phyloP scores from a whole-genome alignment of 2,329 filamentous ascomycete species.

The Colletotrichum shisoi region DNA sequence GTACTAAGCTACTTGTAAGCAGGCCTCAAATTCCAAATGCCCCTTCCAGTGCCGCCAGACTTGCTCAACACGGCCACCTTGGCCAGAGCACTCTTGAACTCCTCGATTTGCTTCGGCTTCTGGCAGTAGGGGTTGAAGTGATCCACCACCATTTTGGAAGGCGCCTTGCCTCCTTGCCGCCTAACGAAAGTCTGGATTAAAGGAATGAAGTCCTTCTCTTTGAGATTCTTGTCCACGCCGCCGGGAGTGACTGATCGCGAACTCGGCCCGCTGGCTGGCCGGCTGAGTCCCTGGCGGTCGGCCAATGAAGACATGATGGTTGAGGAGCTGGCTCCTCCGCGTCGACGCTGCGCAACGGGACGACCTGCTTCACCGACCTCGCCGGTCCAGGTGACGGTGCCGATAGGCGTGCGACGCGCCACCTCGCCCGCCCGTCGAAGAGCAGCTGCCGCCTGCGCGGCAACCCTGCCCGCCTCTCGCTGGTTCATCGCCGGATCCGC shows the following conservation, averaged over 20 bases:
- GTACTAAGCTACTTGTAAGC: conserved; percentile 22
- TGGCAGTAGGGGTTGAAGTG: conserved; percentile 86
- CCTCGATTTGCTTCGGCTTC: conserved; percentile 71
- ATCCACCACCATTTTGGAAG: conserved; percentile 85
- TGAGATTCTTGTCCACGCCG: conserved; percentile 50
- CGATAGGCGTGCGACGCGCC: conserved; percentile 76
- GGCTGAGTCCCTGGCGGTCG: conserved; percentile 60
- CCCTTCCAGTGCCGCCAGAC: conserved; percentile 59
- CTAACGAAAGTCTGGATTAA: conserved; percentile 82
- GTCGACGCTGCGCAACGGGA: conserved; percentile 63
- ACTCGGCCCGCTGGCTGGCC: conserved; percentile 50
- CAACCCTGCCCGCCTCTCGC: conserved; percentile 80
- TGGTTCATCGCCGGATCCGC: conserved; percentile 82
- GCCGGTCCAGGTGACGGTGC: conserved; percentile 93
- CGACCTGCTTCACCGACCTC: conserved; percentile 79
- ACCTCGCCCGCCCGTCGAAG: conserved; percentile 76
- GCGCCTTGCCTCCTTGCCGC: conserved; percentile 77
- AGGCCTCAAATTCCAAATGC: conserved; percentile 61
- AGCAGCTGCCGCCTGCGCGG: conserved; percentile 77
- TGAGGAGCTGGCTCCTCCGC: conserved; percentile 62
- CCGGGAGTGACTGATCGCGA: conserved; percentile 58
- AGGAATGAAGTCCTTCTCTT: conserved; percentile 69
- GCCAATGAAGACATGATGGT: conserved; percentile 66
- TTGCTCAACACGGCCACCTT: conserved; percentile 76
- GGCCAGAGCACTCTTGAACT: conserved; percentile 84